Conservation (phyloP, 345 rosid species). For the Noccaea bulbosa region DNA sequence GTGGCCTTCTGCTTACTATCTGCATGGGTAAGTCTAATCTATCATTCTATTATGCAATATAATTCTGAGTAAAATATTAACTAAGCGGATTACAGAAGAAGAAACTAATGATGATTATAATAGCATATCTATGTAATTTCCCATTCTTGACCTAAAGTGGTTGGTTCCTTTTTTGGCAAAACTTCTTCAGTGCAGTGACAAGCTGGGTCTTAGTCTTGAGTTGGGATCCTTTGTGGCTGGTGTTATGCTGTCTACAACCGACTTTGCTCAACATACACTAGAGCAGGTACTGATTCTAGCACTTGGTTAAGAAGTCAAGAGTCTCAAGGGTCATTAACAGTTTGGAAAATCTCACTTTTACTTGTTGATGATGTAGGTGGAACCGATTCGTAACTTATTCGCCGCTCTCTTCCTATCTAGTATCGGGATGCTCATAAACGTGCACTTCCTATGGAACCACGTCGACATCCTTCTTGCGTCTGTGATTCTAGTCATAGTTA, state of each 20-base stretch:
- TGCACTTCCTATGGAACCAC: slow-evolving; percentile 97
- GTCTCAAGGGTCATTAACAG: slow-evolving; percentile 14
- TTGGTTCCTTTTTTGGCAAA: slow-evolving; percentile 42
- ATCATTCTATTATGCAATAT: not conserved
- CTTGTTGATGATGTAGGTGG: slow-evolving; percentile 63
- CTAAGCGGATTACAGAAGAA: slow-evolving; percentile 6
- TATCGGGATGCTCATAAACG: slow-evolving; percentile 98
- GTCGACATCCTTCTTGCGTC: slow-evolving; percentile 96
- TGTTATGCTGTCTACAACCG: slow-evolving; percentile 97
- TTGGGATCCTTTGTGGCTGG: slow-evolving; percentile 98
- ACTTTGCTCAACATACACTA: slow-evolving; percentile 90
- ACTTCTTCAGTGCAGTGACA: slow-evolving; percentile 97
- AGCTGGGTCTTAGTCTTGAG: slow-evolving; percentile 99
- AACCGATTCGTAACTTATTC: slow-evolving; percentile 94
- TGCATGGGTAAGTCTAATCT: slow-evolving; percentile 86
- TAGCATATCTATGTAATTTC: slow-evolving; percentile 6
- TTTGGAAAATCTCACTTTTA: slow-evolving; percentile 10
- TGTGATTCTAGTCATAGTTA: slow-evolving; percentile 85
- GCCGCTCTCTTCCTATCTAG: slow-evolving; percentile 98
- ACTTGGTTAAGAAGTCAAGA: slow-evolving; percentile 1
- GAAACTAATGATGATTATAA: slow-evolving; percentile 9
- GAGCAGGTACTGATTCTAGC: slow-evolving; percentile 72
- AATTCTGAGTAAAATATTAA: not conserved
- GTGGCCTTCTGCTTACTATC: slow-evolving; percentile 98
- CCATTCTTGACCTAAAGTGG: slow-evolving; percentile 18